phyloP scores from a whole-genome alignment of 768 basidiomycete species.

The Phylloporus sp. region DNA sequence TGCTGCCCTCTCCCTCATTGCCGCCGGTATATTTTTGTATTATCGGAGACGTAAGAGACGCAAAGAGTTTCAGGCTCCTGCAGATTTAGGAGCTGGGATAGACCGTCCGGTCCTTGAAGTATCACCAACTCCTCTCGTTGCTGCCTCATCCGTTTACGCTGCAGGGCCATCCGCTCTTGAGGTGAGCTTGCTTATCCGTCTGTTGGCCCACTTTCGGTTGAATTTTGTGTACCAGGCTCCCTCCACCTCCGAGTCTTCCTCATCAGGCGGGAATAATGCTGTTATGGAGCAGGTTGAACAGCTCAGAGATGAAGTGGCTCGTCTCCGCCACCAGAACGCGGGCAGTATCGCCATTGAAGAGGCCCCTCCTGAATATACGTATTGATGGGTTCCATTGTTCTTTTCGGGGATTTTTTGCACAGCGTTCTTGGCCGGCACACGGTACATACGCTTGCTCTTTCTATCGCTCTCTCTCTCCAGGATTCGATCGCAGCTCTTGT shows the following conservation, averaged over 20 bases:
- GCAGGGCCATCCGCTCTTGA: background rate
- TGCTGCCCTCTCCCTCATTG: background rate
- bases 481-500: no score
- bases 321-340: background rate
- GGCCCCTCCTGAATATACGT: background rate
- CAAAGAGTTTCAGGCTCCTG: background rate
- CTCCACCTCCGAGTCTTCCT: background rate
- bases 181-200: background rate
- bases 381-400: no score
- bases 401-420: no score
- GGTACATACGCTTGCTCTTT: no score
- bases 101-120: conserved; percentile 6
- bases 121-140: background rate
- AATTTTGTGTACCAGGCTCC: no score
- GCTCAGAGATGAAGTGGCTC: conserved; percentile 9
- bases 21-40: conserved; percentile 4
- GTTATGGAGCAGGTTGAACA: conserved; percentile 5
- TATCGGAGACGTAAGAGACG: background rate
- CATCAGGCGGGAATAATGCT: background rate
- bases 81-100: background rate
- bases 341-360: background rate
- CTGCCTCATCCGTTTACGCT: no score
- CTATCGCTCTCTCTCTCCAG: no score
- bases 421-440: no score
- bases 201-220: no score